Percentiles rank a stretch among this genome's conserved stretches.
Evolutionary conservation across 2,329 filamentous ascomycete species (phyloP).

Genomic region (Helotiales sp.): DNA sequence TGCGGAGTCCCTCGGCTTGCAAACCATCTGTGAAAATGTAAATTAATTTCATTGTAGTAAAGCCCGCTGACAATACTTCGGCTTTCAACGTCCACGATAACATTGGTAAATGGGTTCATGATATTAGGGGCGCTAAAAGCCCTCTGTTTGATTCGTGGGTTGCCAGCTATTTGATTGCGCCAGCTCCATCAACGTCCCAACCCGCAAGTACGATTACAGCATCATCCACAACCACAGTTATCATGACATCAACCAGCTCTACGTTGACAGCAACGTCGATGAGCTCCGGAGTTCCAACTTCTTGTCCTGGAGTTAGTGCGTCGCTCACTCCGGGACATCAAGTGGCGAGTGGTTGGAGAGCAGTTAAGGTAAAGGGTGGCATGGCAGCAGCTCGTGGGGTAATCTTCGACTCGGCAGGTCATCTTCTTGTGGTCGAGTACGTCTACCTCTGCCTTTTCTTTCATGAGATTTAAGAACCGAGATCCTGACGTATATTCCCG

Average conservation of each 20-base stretch:
- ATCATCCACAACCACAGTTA: background rate
- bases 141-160: constrained; percentile 9
- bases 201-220: background rate
- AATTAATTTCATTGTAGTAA: too few relatives aligned
- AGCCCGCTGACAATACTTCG: constrained; percentile 9
- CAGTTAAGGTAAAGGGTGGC: constrained; percentile 12
- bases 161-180: background rate
- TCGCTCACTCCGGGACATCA: too few relatives aligned
- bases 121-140: constrained; percentile 7
- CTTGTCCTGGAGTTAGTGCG: constrained; percentile 7
- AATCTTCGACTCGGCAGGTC: constrained; percentile 11
- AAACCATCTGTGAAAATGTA: too few relatives aligned
- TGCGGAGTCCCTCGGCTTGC: too few relatives aligned
- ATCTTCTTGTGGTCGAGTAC: constrained; percentile 12
- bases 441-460: background rate
- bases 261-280: background rate
- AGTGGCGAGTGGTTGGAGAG: constrained; percentile 15
- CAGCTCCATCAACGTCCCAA: background rate
- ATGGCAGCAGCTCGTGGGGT: constrained; percentile 12
- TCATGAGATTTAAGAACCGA: too few relatives aligned
- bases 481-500: too few relatives aligned
- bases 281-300: background rate
- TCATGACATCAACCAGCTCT: background rate
- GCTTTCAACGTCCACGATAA: constrained; percentile 11
- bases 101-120: constrained; percentile 12